Conservation (phyloP, 1,284 basidiomycete species). For the Wolfiporia cocos region DNA sequence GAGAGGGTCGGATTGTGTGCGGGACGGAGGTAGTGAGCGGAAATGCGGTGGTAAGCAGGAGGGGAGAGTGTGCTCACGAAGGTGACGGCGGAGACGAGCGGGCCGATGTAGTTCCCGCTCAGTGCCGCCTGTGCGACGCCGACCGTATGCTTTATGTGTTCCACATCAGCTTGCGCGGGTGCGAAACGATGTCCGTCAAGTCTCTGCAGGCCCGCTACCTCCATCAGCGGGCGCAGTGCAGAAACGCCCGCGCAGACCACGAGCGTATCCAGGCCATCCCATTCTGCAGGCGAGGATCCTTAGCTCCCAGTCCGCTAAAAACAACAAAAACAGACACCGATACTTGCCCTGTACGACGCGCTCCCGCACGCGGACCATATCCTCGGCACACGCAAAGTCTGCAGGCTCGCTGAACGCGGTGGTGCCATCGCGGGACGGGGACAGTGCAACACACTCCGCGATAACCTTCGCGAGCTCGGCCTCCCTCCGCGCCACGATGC, state of each 20-base stretch:
- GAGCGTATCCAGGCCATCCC: constrained; percentile 81
- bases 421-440: constrained; percentile 5
- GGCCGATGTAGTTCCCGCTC: constrained; percentile 61
- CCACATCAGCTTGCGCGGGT: constrained; percentile 32
- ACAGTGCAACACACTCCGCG: constrained; percentile 46
- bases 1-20: too few relatives aligned
- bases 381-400: constrained; percentile 64
- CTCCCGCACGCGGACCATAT: constrained; percentile 62
- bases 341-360: constrained; percentile 49
- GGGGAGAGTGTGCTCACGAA: constrained; percentile 40
- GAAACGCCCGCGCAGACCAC: constrained; percentile 85
- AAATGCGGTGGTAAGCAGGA: not conserved
- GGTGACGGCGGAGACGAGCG: constrained; percentile 55
- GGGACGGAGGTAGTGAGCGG: constrained; percentile 1
- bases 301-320: not conserved
- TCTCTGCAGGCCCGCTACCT: constrained; percentile 58
- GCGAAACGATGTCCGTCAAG: constrained; percentile 27
- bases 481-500: constrained; percentile 68
- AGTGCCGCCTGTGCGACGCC: constrained; percentile 49
- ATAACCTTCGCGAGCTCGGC: constrained; percentile 54
- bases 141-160: constrained; percentile 46
- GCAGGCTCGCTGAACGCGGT: constrained; percentile 40
- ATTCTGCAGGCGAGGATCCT: constrained; percentile 42
- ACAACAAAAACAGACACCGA: not conserved
- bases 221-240: constrained; percentile 73